phyloP scores from a whole-genome alignment of 2,329 filamentous ascomycete genomes.

The Cladosporium sp. region DNA sequence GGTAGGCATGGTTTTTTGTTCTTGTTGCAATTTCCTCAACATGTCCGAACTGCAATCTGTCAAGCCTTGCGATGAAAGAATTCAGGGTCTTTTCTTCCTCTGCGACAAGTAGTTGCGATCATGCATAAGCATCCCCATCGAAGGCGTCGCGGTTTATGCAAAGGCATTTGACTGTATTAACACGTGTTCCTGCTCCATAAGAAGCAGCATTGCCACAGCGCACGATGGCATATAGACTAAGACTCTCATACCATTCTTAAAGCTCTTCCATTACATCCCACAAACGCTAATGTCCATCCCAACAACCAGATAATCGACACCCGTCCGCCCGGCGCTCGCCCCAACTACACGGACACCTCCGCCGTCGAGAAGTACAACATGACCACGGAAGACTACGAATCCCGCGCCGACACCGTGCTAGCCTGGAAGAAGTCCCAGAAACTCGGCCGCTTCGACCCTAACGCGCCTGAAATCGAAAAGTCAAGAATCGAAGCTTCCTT shows the following conservation, averaged over 20 bases:
- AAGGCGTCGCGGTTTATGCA: too few species aligned
- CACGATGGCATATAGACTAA: too few species aligned
- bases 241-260: too few species aligned
- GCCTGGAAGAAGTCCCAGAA: constrained; percentile 95
- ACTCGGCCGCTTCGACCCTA: constrained; percentile 91
- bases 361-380: constrained; percentile 86
- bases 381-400: constrained; percentile 80
- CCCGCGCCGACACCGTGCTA: constrained; percentile 80
- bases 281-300: not conserved
- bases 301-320: constrained; percentile 67
- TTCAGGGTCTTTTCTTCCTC: too few species aligned
- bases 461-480: constrained; percentile 68
- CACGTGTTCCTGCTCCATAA: too few species aligned
- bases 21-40: not conserved
- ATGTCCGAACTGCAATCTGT: not conserved
- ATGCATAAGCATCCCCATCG: too few species aligned
- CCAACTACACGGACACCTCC: constrained; percentile 76
- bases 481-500: constrained; percentile 65
- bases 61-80: not conserved
- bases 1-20: constrained; percentile 51
- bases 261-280: not conserved
- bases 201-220: too few species aligned
- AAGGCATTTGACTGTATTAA: too few species aligned
- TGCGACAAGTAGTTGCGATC: too few species aligned
- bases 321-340: constrained; percentile 68